A percentile compares a stretch with the other conserved stretches of the same genome.
These are phyloP conservation scores for Corrigiola litoralis DNA, from an alignment of 179 eudicot genomes.

Conservation along the genomic window DNA sequence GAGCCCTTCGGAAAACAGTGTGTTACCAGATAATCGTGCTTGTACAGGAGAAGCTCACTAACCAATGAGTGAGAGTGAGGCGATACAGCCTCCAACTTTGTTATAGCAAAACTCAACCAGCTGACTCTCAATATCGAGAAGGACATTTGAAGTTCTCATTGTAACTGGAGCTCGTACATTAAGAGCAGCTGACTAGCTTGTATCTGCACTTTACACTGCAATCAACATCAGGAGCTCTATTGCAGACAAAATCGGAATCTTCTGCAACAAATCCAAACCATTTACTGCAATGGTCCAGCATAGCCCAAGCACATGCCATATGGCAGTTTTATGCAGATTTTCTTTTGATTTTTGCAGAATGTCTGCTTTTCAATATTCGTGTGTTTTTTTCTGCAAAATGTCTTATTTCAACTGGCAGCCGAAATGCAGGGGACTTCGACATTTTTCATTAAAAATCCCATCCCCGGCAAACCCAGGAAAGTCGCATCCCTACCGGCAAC, in stretches of 20 bases:
- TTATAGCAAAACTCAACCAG: no score
- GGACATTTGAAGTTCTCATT: no score
- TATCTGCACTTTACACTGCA: constrained; percentile 1
- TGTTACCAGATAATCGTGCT: background rate
- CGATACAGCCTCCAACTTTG: no score
- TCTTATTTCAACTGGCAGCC: background rate
- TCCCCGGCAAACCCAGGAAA: background rate
- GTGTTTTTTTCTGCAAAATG: constrained; percentile 4
- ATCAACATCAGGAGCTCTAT: background rate
- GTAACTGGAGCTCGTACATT: background rate
- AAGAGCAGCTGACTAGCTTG: background rate
- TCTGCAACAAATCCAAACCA: background rate
- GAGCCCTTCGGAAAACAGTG: background rate
- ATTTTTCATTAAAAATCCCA: background rate
- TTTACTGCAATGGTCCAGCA: background rate
- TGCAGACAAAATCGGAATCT: constrained; percentile 3
- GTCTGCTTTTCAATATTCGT: no score
- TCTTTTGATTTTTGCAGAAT: no score
- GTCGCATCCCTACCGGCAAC: constrained; percentile 29
- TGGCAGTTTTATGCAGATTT: no score
- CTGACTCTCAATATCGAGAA: no score
- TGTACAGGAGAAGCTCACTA: background rate
- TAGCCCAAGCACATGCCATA: constrained; percentile 11
- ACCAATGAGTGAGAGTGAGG: background rate
- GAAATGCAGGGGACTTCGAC: background rate